phyloP scores from a whole-genome alignment of 768 basidiomycete species.

The Russula lepida region DNA sequence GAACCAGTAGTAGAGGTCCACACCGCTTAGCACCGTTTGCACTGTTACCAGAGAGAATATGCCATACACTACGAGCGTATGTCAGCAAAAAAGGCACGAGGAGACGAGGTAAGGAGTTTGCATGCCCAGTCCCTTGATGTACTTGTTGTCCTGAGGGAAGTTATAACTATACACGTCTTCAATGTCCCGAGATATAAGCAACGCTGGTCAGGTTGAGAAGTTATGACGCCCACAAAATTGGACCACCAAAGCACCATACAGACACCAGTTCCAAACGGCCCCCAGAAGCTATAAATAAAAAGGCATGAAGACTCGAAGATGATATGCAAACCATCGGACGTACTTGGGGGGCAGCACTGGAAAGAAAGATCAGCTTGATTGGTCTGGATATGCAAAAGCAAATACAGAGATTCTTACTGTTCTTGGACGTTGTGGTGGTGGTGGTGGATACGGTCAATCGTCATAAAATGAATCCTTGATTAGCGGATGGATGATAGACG shows the following conservation, averaged over 20 bases:
- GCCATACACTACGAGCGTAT: conserved; percentile 22
- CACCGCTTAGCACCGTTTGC: conserved; percentile 24
- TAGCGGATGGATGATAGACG: background rate
- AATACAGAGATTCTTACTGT: background rate
- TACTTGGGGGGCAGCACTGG: conserved; percentile 6
- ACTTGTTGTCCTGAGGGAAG: background rate
- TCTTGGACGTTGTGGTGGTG: background rate
- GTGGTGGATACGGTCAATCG: background rate
- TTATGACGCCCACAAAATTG: conserved; percentile 25
- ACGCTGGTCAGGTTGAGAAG: background rate
- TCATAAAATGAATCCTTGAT: background rate
- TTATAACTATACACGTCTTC: conserved; percentile 15
- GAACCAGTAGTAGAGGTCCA: conserved; percentile 27
- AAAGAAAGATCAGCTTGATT: background rate
- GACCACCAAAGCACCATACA: conserved; percentile 26
- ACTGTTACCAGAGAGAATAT: conserved; percentile 23
- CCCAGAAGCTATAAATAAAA: background rate
- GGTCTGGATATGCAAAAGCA: too few species aligned
- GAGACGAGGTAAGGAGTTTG: background rate
- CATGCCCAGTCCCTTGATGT: conserved; percentile 4
- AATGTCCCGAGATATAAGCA: background rate
- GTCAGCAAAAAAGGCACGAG: background rate
- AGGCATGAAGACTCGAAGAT: background rate
- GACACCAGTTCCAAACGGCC: conserved; percentile 22
- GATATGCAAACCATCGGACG: background rate